Conservation (phyloP, 139 green algal species). For the Pseudopediastrum boryanum region DNA sequence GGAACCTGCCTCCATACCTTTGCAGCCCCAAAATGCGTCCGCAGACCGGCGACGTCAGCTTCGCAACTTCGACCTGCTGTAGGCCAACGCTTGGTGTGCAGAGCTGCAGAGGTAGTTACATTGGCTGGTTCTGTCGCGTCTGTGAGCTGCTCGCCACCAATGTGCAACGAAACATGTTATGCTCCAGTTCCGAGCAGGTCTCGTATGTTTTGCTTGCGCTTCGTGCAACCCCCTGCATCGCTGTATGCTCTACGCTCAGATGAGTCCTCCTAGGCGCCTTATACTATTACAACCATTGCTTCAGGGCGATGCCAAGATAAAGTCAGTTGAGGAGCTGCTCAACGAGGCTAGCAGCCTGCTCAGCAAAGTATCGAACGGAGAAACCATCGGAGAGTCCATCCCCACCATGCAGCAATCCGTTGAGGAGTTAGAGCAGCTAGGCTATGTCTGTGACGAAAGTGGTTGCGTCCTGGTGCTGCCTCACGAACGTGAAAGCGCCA, state of each 20-base stretch:
- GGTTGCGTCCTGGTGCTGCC: constrained; percentile 40
- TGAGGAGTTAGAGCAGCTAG: constrained; percentile 29
- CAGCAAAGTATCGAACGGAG: constrained; percentile 14
- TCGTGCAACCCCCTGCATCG: not conserved
- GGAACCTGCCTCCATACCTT: too few species aligned
- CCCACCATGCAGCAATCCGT: constrained; percentile 14
- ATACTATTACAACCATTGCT: not conserved
- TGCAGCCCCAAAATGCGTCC: too few species aligned
- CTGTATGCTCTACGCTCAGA: not conserved
- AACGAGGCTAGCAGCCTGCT: constrained; percentile 31
- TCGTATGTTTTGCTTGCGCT: not conserved
- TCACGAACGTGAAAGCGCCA: not conserved
- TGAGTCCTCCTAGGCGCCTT: not conserved
- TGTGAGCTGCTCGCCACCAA: not conserved
- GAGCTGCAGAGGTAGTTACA: too few species aligned
- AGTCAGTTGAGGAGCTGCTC: constrained; percentile 36
- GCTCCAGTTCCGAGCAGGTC: not conserved
- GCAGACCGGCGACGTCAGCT: too few species aligned
- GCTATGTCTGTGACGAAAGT: constrained; percentile 39
- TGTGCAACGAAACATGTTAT: not conserved
- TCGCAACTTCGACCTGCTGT: too few species aligned
- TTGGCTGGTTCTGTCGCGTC: too few species aligned
- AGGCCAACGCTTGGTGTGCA: too few species aligned
- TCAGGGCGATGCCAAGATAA: constrained; percentile 8
- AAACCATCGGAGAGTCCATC: not conserved